Conservation (phyloP, 495 filamentous ascomycete genomes). For the Eremomyces bilateralis region DNA sequence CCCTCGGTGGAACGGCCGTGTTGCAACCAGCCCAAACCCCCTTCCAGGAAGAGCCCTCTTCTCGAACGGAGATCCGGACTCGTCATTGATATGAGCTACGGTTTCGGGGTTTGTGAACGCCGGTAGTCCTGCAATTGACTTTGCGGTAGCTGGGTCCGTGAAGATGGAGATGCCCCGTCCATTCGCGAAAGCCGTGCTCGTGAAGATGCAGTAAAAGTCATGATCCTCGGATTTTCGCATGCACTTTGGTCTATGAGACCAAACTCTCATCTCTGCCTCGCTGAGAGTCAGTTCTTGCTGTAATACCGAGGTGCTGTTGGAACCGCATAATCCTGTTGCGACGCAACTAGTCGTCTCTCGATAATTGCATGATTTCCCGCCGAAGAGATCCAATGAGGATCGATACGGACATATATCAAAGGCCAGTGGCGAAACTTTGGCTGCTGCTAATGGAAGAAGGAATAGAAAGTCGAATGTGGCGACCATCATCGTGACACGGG, state of each 20-base stretch:
- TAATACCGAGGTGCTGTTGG: no score
- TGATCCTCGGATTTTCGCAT: neutral
- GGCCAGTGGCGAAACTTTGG: no score
- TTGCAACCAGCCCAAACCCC: constrained; percentile 1
- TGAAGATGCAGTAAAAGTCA: neutral
- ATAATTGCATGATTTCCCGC: no score
- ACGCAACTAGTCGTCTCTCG: no score
- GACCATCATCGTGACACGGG: no score
- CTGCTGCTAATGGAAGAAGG: no score
- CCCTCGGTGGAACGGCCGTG: neutral
- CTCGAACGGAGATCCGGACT: neutral
- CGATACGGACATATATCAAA: no score
- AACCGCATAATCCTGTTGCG: no score
- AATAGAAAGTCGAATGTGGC: no score
- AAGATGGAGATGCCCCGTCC: neutral
- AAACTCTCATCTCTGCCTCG: no score
- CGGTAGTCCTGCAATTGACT: neutral
- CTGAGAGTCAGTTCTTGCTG: no score
- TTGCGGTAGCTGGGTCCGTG: neutral
- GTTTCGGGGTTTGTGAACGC: neutral
- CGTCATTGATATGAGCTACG: neutral
- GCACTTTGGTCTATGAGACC: neutral
- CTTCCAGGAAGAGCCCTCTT: neutral
- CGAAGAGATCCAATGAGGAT: no score
- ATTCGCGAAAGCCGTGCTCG: neutral